A percentile compares a stretch with the other conserved stretches of the same genome.
Evolutionary conservation across 352 stramenopile species (phyloP).

Genomic region (Globisporangium spinosum): DNA sequence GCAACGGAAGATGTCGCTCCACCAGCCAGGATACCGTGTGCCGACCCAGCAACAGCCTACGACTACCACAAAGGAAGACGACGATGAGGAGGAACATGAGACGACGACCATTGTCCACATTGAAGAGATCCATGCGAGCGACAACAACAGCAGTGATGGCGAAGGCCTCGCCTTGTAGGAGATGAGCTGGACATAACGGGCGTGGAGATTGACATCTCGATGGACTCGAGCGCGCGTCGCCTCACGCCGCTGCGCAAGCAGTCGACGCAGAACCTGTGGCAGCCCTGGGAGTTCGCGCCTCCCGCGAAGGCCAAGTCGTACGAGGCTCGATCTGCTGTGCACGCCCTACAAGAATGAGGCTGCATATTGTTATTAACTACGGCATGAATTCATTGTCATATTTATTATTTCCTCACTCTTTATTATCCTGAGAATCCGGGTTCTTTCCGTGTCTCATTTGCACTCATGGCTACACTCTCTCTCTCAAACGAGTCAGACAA

Average conservation of each 20-base stretch:
- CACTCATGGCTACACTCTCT: not conserved
- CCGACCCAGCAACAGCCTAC: not conserved
- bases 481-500: not conserved
- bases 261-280: slow-evolving; percentile 16
- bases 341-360: not conserved
- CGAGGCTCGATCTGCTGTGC: not conserved
- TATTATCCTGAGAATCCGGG: not conserved
- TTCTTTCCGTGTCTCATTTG: not conserved
- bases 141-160: not conserved
- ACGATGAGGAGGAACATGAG: not conserved
- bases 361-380: not conserved
- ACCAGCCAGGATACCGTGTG: slow-evolving; percentile 2
- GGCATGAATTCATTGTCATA: not conserved
- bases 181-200: slow-evolving; percentile 18
- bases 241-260: slow-evolving; percentile 12
- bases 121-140: slow-evolving; percentile 15
- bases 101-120: slow-evolving; percentile 12
- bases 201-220: slow-evolving; percentile 20
- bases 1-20: slow-evolving; percentile 8
- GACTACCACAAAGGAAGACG: not conserved
- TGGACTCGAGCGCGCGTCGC: slow-evolving; percentile 7
- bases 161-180: not conserved
- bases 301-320: slow-evolving; percentile 12
- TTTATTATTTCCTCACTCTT: not conserved
- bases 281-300: slow-evolving; percentile 24